Conservation (phyloP, 2,329 filamentous ascomycete genomes). For the Echinosphaeria canescens region DNA sequence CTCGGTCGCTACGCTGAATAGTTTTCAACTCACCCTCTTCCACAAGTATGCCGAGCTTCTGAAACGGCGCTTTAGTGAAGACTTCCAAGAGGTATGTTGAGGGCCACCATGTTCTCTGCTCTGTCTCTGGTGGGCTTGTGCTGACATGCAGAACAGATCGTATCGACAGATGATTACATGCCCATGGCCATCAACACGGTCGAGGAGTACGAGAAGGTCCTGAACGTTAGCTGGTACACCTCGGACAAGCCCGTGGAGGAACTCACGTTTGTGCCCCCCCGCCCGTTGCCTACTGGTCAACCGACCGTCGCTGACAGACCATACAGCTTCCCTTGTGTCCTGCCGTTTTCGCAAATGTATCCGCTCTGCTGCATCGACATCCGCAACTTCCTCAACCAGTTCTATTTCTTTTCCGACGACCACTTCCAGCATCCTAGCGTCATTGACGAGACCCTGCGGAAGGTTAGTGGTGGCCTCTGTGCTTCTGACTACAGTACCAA, state of each 20-base stretch:
- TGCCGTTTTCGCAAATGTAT: constrained; percentile 98
- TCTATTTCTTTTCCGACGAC: constrained; percentile 94
- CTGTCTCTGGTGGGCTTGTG: no score
- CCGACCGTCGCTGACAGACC: no score
- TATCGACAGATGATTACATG: constrained; percentile 97
- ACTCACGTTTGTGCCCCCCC: constrained; percentile 45
- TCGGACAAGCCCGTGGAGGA: constrained; percentile 61
- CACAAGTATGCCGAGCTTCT: constrained; percentile 85
- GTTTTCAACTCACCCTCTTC: constrained; percentile 72
- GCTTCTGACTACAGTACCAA: not conserved
- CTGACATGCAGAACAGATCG: no score
- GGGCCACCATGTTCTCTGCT: constrained; percentile 1
- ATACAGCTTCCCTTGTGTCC: constrained; percentile 71
- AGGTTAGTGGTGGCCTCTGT: constrained; percentile 21
- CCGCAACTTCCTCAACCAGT: constrained; percentile 91
- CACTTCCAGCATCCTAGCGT: constrained; percentile 80
- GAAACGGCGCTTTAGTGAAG: constrained; percentile 79
- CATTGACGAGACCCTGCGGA: constrained; percentile 78
- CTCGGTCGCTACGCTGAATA: constrained; percentile 59
- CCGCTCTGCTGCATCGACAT: constrained; percentile 97
- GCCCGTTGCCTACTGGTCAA: no score
- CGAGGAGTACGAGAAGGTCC: constrained; percentile 88
- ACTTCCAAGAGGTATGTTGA: constrained; percentile 79
- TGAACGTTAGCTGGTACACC: constrained; percentile 90
- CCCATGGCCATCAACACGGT: constrained; percentile 86